phyloP scores from a whole-genome alignment of 257 asterid species.

The Ilex aquifolium region DNA sequence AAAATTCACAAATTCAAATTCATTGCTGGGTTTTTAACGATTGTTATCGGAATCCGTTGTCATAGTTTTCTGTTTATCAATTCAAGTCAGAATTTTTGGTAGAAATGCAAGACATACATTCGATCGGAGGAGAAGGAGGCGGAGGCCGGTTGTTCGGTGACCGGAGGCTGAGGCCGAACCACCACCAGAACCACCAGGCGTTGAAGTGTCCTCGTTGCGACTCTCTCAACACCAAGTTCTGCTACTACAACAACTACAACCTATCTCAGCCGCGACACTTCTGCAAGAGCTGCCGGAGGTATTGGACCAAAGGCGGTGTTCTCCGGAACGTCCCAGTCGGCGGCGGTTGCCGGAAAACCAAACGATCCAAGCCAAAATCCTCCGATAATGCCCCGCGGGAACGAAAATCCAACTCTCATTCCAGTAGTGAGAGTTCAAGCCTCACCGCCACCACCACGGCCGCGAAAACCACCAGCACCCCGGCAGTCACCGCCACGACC shows the following conservation, averaged over 20 bases:
- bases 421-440: conserved; percentile 78
- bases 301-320: conserved; percentile 97
- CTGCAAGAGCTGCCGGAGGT: conserved; percentile 84
- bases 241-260: conserved; percentile 85
- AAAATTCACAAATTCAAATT: too few relatives aligned
- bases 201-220: conserved; percentile 92
- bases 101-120: background rate
- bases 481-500: conserved; percentile 8
- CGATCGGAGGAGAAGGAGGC: conserved; percentile 30
- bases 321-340: conserved; percentile 93
- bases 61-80: too few relatives aligned
- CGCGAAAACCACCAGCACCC: conserved; percentile 1
- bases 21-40: too few relatives aligned
- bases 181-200: conserved; percentile 35
- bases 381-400: conserved; percentile 19
- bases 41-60: too few relatives aligned
- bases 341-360: conserved; percentile 87
- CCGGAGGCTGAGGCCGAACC: conserved; percentile 51
- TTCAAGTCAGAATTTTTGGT: too few relatives aligned
- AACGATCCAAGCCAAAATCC: conserved; percentile 47
- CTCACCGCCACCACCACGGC: conserved; percentile 42
- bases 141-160: conserved; percentile 28
- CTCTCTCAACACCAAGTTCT: conserved; percentile 75
- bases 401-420: conserved; percentile 30
- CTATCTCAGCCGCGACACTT: conserved; percentile 92